Percentiles rank a stretch among this genome's conserved stretches.
Evolutionary conservation across 176 grass and related monocot species (phyloP).

Genomic region (Triticum dicoccoides): DNA sequence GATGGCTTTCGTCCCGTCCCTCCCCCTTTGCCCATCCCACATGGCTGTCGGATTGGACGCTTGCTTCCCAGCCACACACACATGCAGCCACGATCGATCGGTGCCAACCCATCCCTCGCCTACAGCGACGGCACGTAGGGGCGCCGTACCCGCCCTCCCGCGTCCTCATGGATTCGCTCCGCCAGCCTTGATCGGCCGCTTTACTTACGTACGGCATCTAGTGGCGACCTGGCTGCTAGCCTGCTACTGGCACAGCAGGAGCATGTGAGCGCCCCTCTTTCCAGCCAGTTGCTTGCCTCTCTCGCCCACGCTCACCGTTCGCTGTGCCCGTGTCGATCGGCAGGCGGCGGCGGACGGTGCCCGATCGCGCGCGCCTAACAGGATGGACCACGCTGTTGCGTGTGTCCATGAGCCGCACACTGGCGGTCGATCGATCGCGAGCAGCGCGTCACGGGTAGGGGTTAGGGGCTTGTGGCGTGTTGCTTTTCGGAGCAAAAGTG

Average conservation of each 20-base stretch:
- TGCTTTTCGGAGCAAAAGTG: conserved; percentile 30
- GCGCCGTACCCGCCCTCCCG: too few relatives aligned
- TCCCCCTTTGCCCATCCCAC: neutral
- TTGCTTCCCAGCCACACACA: neutral
- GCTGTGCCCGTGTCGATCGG: neutral
- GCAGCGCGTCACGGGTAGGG: conserved; percentile 12
- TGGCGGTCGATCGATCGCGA: neutral
- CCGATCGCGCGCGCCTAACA: neutral
- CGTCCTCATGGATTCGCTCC: neutral
- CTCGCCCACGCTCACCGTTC: neutral
- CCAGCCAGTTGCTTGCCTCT: neutral
- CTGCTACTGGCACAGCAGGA: neutral
- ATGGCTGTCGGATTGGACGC: conserved; percentile 19
- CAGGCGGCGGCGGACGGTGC: neutral
- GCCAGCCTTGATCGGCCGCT: neutral
- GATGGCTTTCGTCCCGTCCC: conserved; percentile 25
- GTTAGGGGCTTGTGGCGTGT: neutral
- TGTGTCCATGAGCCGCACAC: neutral
- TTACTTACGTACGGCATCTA: neutral
- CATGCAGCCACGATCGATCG: neutral
- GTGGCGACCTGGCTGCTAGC: neutral
- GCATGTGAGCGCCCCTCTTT: conserved; percentile 12
- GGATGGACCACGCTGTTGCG: conserved; percentile 10
- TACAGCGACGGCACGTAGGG: conserved; percentile 1
- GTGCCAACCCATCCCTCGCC: neutral